phyloP scores from a whole-genome alignment of 148 eudicot species.

The Heliosperma pusillum region DNA sequence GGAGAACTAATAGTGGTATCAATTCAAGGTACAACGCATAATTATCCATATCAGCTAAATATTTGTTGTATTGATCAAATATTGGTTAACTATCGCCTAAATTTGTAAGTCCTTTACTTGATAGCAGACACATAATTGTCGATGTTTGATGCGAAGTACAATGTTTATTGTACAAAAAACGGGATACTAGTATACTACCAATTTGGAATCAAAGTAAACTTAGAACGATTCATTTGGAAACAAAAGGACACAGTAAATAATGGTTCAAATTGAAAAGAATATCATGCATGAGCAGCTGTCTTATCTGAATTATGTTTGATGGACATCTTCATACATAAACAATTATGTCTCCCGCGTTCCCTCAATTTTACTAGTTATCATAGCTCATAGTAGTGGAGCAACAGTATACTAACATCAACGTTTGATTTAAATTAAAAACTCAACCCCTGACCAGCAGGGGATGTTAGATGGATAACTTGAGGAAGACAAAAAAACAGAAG shows the following conservation, averaged over 20 bases:
- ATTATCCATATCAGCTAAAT: background rate
- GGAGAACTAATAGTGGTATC: background rate
- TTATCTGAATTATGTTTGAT: background rate
- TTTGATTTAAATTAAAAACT: background rate
- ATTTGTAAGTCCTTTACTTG: too few relatives aligned
- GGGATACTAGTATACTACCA: slow-evolving; percentile 7
- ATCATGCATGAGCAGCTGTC: slow-evolving; percentile 21
- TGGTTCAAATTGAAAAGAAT: background rate
- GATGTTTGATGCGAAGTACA: background rate
- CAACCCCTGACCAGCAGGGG: background rate
- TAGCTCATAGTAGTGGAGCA: background rate
- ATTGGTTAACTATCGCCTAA: background rate
- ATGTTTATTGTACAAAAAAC: background rate
- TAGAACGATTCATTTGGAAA: slow-evolving; percentile 11
- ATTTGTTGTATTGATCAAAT: background rate
- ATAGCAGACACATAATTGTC: too few relatives aligned
- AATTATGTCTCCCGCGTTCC: background rate
- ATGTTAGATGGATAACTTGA: background rate
- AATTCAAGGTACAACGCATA: background rate
- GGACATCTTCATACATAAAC: slow-evolving; percentile 14
- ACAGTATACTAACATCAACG: background rate
- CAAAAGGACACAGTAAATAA: background rate
- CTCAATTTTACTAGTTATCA: background rate
- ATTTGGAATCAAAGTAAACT: slow-evolving; percentile 1
- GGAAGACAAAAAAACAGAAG: background rate